Percentiles rank a stretch among this genome's conserved stretches.
Conservation (phyloP, 129 eudicot genomes). For the Artemisia annua region DNA sequence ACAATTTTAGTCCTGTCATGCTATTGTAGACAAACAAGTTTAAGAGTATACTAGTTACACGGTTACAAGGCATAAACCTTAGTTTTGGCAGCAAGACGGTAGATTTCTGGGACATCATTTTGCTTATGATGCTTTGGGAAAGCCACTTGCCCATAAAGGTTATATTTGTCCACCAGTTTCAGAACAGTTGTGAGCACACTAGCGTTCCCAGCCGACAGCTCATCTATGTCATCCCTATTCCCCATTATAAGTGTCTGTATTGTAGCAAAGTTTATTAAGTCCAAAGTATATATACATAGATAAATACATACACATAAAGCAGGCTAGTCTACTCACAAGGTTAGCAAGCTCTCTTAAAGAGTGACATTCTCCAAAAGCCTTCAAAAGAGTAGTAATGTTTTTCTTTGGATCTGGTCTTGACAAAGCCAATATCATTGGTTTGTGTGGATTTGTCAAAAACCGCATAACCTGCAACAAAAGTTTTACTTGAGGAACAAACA, state of each 20-base stretch:
- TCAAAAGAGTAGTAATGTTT: slow-evolving; percentile 80
- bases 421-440: slow-evolving; percentile 90
- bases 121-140: slow-evolving; percentile 95
- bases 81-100: slow-evolving; percentile 83
- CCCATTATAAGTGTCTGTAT: slow-evolving; percentile 91
- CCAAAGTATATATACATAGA: background rate
- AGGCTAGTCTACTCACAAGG: slow-evolving; percentile 56
- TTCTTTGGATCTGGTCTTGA: slow-evolving; percentile 95
- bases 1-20: background rate
- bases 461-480: slow-evolving; percentile 63
- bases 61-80: slow-evolving; percentile 40
- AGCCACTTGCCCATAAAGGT: slow-evolving; percentile 92
- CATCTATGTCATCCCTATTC: slow-evolving; percentile 89
- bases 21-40: slow-evolving; percentile 17
- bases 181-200: slow-evolving; percentile 75
- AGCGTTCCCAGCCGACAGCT: slow-evolving; percentile 76
- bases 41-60: background rate
- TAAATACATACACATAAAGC: slow-evolving; percentile 3
- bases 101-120: slow-evolving; percentile 88
- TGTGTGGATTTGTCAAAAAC: slow-evolving; percentile 91
- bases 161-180: slow-evolving; percentile 77
- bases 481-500: background rate
- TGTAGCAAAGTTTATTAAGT: slow-evolving; percentile 5
- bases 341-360: slow-evolving; percentile 87
- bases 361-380: slow-evolving; percentile 96